A percentile compares a stretch with the other conserved stretches of the same genome.
Evolutionary conservation across 2,329 filamentous ascomycete genomes (phyloP).

Genomic region (Aspergillus sp.): DNA sequence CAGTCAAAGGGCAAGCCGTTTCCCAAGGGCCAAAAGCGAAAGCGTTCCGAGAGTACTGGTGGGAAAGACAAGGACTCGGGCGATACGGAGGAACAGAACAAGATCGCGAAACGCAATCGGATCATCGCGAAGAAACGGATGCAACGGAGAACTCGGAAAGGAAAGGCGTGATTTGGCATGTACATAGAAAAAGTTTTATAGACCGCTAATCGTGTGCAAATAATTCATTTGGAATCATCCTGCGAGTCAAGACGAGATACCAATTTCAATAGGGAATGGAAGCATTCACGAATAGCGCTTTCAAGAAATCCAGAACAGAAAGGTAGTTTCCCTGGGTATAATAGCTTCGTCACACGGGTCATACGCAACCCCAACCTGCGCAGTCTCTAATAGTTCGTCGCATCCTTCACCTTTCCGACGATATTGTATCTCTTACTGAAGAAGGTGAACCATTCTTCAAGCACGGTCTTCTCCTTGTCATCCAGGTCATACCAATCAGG

Average conservation of each 20-base stretch:
- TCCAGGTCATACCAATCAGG: slow-evolving; percentile 80
- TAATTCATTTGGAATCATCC: slow-evolving; percentile 9
- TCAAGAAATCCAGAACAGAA: not conserved
- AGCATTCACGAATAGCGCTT: slow-evolving; percentile 14
- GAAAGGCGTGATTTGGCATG: slow-evolving; percentile 24
- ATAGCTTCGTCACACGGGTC: not conserved
- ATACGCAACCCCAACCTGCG: slow-evolving; percentile 11
- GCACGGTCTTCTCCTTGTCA: slow-evolving; percentile 79
- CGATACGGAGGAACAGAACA: slow-evolving; percentile 48
- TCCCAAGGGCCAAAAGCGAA: slow-evolving; percentile 30
- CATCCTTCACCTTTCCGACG: slow-evolving; percentile 45
- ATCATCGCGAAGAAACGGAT: slow-evolving; percentile 85
- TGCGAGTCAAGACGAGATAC: not conserved
- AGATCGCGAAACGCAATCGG: slow-evolving; percentile 64
- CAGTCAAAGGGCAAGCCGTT: slow-evolving; percentile 13
- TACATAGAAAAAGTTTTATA: slow-evolving; percentile 9
- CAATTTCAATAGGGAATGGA: slow-evolving; percentile 5
- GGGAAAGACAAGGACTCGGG: slow-evolving; percentile 20
- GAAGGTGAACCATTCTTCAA: slow-evolving; percentile 93
- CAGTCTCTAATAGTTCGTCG: slow-evolving; percentile 32
- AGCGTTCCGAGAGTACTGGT: slow-evolving; percentile 27
- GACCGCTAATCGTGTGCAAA: slow-evolving; percentile 10
- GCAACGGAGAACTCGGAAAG: slow-evolving; percentile 65
- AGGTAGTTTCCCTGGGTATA: not conserved
- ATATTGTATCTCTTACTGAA: slow-evolving; percentile 97